Base-by-base conservation (phyloP, 148 eudicot species). In the Silene latifolia region DNA sequence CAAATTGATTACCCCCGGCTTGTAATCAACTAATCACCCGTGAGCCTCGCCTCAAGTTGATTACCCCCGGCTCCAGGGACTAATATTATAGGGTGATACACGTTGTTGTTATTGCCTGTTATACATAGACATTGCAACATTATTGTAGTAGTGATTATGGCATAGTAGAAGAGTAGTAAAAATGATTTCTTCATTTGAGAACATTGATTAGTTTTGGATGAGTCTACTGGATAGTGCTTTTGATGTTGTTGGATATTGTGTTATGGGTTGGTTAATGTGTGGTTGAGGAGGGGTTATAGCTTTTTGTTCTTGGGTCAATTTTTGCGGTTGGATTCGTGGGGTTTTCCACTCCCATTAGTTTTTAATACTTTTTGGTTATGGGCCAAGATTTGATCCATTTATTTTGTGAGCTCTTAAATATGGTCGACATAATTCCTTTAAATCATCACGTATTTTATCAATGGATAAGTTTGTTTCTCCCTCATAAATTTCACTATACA, bases 51-150 rank as follows among this genome's bases (percentile, higher is more conserved):
- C 72, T 92, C 93, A 0, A 95, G 77, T 76, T 92, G 96, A 87
- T 95, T 95, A 7, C 98, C 98, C 4, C 98, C 98, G 44, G 77
- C 84, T 3, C 98, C 98, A 0, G 98, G 98, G 17, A 95, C 84
- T 71, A 95, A 63, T 29, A 95, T 71, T 74, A 95, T 63, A 0
- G 98, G 98, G 74, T 92, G 87, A 53, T 51, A 12, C 3, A 86
- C 73, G 65, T 71, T 72, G 65, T n/a, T 80, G 29, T 29, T n/a
- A n/a, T n/a, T 71, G 13, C 21, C 47, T 27, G 79, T 25, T 27
- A 76, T 32, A 54, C 77, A 80, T 29, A 47, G 17, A 1, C 39
- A 15, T 21, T 76, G 80, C 48, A 77, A 25, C 68, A 76, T 72
- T 15, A 25, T 72, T 20, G 18, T 39, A 6, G 53, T 35, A 5